Conservation (phyloP, 441 rosid genomes). For the Bocquillonia castaneifolia region DNA sequence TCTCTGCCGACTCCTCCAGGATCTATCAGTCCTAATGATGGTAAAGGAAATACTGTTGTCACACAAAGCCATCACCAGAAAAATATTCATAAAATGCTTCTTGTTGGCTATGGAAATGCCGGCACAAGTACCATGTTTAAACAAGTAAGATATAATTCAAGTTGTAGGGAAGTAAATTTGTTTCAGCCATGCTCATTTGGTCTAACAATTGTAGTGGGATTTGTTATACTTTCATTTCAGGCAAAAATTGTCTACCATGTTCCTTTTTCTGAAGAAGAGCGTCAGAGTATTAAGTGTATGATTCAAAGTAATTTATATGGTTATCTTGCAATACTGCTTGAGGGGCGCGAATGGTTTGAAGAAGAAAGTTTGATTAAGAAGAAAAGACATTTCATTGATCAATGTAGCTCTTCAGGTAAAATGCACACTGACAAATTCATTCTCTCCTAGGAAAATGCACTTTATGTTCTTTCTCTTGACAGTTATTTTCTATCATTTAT, state of each 20-base stretch:
- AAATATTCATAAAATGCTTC: constrained; percentile 52
- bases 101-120: constrained; percentile 72
- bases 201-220: background rate
- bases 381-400: constrained; percentile 33
- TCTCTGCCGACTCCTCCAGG: constrained; percentile 76
- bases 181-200: background rate
- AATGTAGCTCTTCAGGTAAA: constrained; percentile 45
- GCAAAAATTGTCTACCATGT: constrained; percentile 73
- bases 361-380: constrained; percentile 49
- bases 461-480: constrained; percentile 7
- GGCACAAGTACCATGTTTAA: constrained; percentile 93
- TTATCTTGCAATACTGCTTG: constrained; percentile 81
- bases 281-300: constrained; percentile 57
- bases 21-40: constrained; percentile 29
- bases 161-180: background rate
- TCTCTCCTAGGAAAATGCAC: background rate
- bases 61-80: constrained; percentile 44
- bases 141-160: constrained; percentile 42
- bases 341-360: constrained; percentile 75
- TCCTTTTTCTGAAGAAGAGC: constrained; percentile 85
- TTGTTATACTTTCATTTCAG: constrained; percentile 38
- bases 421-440: background rate
- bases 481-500: constrained; percentile 25
- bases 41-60: constrained; percentile 37
- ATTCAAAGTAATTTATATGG: constrained; percentile 83